Conservation (phyloP, 73 alveolate species). For the Stentor coeruleus region DNA sequence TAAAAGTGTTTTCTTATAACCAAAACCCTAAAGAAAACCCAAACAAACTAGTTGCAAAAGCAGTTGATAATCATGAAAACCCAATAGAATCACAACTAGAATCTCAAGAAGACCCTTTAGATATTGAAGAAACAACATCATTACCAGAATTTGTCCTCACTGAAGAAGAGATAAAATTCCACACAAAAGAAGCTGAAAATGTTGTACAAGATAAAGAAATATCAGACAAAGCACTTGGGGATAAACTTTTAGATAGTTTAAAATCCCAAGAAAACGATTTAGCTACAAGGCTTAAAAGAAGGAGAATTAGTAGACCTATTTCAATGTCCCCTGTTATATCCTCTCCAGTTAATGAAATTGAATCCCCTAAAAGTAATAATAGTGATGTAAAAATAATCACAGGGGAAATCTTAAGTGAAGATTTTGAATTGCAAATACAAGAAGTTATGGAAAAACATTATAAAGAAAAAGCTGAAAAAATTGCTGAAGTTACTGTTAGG, state of each 20-base stretch:
- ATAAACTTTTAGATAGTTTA: neutral
- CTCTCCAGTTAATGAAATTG: neutral
- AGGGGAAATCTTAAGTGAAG: neutral
- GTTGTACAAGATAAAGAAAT: neutral
- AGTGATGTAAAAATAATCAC: neutral
- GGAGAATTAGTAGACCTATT: neutral
- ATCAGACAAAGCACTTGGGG: neutral
- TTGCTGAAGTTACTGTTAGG: neutral
- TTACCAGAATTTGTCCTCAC: neutral
- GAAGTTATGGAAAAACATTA: constrained; percentile 21
- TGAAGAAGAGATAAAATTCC: neutral
- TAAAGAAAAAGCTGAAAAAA: neutral
- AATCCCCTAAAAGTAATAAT: neutral
- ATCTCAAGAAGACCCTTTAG: neutral
- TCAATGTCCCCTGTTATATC: neutral
- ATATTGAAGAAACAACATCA: neutral
- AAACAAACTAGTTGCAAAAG: neutral
- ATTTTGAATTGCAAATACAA: constrained; percentile 29
- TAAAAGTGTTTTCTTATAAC: neutral
- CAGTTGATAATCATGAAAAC: neutral
- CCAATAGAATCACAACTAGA: neutral
- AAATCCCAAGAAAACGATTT: neutral
- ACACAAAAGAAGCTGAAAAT: neutral
- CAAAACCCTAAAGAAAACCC: neutral
- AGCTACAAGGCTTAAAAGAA: neutral